Conservation (phyloP, 2,329 filamentous ascomycete species). For the Boeremia exigua region DNA sequence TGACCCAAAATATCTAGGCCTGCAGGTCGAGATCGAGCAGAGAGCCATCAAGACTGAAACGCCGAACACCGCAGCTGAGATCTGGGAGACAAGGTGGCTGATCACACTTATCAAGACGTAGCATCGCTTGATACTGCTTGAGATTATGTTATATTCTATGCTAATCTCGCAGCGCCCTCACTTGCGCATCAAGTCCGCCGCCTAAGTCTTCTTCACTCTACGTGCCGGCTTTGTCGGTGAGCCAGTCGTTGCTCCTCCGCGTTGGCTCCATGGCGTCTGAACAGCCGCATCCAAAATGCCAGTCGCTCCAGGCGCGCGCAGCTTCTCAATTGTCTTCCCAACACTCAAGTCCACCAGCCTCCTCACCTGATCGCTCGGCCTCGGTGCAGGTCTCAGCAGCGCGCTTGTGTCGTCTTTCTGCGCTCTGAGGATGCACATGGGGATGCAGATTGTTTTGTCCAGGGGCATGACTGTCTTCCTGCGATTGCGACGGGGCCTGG, state of each 20-base stretch:
- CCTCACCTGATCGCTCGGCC: not conserved
- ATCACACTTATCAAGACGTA: no score
- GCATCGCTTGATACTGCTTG: no score
- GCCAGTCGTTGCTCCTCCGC: not conserved
- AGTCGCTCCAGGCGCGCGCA: not conserved
- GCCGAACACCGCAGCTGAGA: no score
- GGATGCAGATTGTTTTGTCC: not conserved
- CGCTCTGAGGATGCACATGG: not conserved
- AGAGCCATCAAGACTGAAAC: no score
- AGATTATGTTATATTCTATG: no score
- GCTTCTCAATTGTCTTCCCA: not conserved
- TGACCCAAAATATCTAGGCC: no score
- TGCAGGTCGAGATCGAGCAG: no score
- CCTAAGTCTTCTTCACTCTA: no score
- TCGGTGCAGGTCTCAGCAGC: constrained; percentile 55
- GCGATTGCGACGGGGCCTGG: not conserved
- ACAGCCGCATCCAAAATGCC: not conserved
- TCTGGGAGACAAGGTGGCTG: no score
- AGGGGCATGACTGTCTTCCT: not conserved
- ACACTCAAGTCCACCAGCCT: not conserved
- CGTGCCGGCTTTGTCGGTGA: no score
- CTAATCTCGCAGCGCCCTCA: no score
- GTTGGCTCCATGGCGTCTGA: not conserved
- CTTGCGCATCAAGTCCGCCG: no score
- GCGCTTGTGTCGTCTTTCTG: not conserved